A percentile compares a stretch with the other conserved stretches of the same genome.
Evolutionary conservation across 1,284 basidiomycete species (phyloP).

Genomic region (Xerocomus amazonicus): DNA sequence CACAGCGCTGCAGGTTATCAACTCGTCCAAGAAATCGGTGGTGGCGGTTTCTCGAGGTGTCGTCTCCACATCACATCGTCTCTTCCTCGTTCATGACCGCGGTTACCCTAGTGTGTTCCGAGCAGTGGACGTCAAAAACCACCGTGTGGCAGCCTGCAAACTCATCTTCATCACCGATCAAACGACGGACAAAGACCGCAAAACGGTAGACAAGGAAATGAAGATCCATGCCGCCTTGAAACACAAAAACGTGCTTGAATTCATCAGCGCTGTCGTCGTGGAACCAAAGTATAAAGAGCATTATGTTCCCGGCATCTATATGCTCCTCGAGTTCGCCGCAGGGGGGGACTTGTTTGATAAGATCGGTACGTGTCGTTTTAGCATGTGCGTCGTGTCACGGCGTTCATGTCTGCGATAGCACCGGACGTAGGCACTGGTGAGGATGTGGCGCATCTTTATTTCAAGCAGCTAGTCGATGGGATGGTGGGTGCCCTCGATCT

Average conservation of each 20-base stretch:
- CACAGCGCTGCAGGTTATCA: slow-evolving; percentile 52
- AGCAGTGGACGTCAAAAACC: slow-evolving; percentile 66
- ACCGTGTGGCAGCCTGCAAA: slow-evolving; percentile 82
- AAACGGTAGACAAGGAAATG: slow-evolving; percentile 91
- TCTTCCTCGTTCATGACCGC: slow-evolving; percentile 3
- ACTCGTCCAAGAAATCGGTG: slow-evolving; percentile 73
- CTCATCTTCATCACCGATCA: slow-evolving; percentile 61
- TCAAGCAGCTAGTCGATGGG: slow-evolving; percentile 83
- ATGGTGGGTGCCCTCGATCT: slow-evolving; percentile 44
- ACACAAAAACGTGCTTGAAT: slow-evolving; percentile 82
- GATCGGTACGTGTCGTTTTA: slow-evolving; percentile 61
- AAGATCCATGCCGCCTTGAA: slow-evolving; percentile 84
- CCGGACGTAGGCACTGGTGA: slow-evolving; percentile 88
- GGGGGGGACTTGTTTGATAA: slow-evolving; percentile 98
- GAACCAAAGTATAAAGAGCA: slow-evolving; percentile 58
- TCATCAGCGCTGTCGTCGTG: slow-evolving; percentile 73
- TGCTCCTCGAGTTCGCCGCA: slow-evolving; percentile 88
- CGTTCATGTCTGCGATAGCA: slow-evolving; percentile 11
- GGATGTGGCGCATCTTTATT: slow-evolving; percentile 90
- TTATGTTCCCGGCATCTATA: slow-evolving; percentile 82
- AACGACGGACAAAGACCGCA: slow-evolving; percentile 63
- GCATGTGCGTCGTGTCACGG: background rate
- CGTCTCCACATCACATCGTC: slow-evolving; percentile 15
- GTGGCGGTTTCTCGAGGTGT: slow-evolving; percentile 82
- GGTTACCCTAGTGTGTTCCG: slow-evolving; percentile 65